Percentiles rank a stretch among this genome's conserved stretches.
Conservation (phyloP, 2,329 filamentous ascomycete species). For the Hymenoscyphus fraxineus region DNA sequence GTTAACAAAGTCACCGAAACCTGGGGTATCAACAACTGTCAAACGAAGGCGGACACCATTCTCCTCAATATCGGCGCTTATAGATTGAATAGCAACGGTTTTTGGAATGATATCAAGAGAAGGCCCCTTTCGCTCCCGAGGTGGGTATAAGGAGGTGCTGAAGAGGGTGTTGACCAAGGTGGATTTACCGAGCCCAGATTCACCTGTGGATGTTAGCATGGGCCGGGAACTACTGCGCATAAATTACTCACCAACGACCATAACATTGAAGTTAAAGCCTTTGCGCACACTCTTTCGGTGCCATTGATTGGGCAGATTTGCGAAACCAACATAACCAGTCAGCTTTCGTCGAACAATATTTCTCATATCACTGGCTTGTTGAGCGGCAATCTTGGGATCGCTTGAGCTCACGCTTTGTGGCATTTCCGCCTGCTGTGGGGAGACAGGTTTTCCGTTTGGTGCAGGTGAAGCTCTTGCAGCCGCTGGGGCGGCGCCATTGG, state of each 20-base stretch:
- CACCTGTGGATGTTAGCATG: conserved; percentile 58
- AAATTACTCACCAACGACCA: conserved; percentile 91
- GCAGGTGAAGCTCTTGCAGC: conserved; percentile 31
- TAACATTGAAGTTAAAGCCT: conserved; percentile 99
- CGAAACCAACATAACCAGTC: conserved; percentile 97
- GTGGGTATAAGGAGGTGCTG: conserved; percentile 98
- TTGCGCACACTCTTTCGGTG: conserved; percentile 99
- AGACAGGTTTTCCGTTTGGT: conserved; percentile 31
- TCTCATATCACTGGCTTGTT: conserved; percentile 38
- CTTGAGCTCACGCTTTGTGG: conserved; percentile 36
- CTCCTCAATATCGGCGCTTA: conserved; percentile 96
- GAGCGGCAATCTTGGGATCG: conserved; percentile 36
- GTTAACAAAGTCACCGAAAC: conserved; percentile 99
- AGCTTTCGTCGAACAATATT: conserved; percentile 98
- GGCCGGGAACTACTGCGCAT: not conserved
- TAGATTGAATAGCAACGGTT: conserved; percentile 91
- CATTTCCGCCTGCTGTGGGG: conserved; percentile 28
- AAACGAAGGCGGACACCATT: conserved; percentile 93
- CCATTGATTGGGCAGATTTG: conserved; percentile 99
- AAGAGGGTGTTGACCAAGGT: conserved; percentile 98
- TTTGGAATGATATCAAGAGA: conserved; percentile 98
- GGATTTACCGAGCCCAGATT: conserved; percentile 98
- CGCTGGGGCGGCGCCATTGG: conserved; percentile 32
- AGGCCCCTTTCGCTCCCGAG: conserved; percentile 96
- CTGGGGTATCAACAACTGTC: conserved; percentile 95